Conservation (phyloP, 495 filamentous ascomycete genomes). For the Talaromyces wortmannii region DNA sequence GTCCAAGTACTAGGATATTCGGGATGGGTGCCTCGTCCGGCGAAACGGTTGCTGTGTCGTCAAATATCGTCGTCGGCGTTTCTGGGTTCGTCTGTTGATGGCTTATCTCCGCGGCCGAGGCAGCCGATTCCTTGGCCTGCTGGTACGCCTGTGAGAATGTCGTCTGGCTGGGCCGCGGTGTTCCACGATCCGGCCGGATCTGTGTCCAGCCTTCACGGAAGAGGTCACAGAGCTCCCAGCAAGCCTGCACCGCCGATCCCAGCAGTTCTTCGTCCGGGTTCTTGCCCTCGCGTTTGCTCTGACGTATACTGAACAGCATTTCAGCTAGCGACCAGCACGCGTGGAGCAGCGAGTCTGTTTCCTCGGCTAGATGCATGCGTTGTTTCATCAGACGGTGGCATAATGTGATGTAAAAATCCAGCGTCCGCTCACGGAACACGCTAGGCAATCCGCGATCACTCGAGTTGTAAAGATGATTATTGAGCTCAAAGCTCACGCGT, state of each 20-base stretch:
- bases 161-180: constrained; percentile 75
- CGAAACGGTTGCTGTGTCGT: constrained; percentile 70
- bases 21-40: constrained; percentile 71
- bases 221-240: constrained; percentile 92
- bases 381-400: constrained; percentile 95
- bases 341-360: constrained; percentile 74
- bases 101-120: constrained; percentile 23
- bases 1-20: constrained; percentile 80
- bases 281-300: constrained; percentile 70
- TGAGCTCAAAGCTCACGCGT: constrained; percentile 87
- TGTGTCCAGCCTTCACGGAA: constrained; percentile 93
- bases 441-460: constrained; percentile 81
- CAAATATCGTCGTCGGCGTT: constrained; percentile 89
- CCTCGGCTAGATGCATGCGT: constrained; percentile 63
- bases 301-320: constrained; percentile 88
- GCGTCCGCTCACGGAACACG: constrained; percentile 79
- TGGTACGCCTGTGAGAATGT: constrained; percentile 54
- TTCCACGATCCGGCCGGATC: constrained; percentile 76
- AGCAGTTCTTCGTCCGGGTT: constrained; percentile 73
- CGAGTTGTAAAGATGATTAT: constrained; percentile 90
- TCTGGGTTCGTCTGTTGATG: constrained; percentile 54
- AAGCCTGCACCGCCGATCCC: constrained; percentile 81
- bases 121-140: constrained; percentile 30
- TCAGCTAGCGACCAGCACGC: constrained; percentile 89
- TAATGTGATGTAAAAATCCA: constrained; percentile 90